These are phyloP conservation scores for Cocos nucifera DNA, from an alignment of 176 grass and related monocot species.

Conservation along the genomic window DNA sequence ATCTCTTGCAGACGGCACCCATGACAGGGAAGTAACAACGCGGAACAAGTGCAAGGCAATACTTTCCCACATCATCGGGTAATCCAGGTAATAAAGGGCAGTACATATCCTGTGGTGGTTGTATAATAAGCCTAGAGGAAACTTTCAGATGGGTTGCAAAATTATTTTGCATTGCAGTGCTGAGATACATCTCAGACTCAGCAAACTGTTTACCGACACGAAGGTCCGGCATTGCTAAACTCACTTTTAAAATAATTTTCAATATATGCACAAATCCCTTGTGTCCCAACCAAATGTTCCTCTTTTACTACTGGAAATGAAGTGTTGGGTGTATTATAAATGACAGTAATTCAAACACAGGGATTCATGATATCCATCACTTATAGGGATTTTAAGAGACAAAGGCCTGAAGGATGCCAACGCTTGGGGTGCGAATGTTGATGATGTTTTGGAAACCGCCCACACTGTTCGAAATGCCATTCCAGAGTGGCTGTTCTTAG, in stretches of 20 bases:
- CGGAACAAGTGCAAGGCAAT: slow-evolving; percentile 49
- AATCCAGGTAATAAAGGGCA: slow-evolving; percentile 44
- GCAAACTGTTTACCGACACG: not conserved
- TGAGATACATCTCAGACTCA: slow-evolving; percentile 10
- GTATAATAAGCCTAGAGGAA: slow-evolving; percentile 1
- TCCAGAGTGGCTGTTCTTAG: slow-evolving; percentile 19
- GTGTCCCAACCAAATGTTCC: not conserved
- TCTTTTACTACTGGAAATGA: slow-evolving; percentile 22
- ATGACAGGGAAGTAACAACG: slow-evolving; percentile 31
- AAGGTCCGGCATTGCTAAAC: slow-evolving; percentile 28
- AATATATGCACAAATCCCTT: not conserved
- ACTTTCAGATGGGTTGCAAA: slow-evolving; percentile 7
- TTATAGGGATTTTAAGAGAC: slow-evolving; percentile 59
- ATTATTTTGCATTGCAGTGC: slow-evolving; percentile 1
- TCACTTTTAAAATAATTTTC: not conserved
- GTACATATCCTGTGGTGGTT: slow-evolving; percentile 14
- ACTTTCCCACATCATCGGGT: slow-evolving; percentile 61
- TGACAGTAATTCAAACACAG: slow-evolving; percentile 13
- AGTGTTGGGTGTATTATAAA: slow-evolving; percentile 14
- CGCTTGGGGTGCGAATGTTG: slow-evolving; percentile 19
- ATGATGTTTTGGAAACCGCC: slow-evolving; percentile 29
- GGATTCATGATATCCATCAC: slow-evolving; percentile 50
- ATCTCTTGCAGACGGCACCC: slow-evolving; percentile 57
- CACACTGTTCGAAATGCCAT: slow-evolving; percentile 51
- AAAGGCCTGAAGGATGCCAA: slow-evolving; percentile 62